These are phyloP conservation scores for Hanseniaspora guilliermondii DNA, from an alignment of 805 yeast species.

Conservation along the genomic window DNA sequence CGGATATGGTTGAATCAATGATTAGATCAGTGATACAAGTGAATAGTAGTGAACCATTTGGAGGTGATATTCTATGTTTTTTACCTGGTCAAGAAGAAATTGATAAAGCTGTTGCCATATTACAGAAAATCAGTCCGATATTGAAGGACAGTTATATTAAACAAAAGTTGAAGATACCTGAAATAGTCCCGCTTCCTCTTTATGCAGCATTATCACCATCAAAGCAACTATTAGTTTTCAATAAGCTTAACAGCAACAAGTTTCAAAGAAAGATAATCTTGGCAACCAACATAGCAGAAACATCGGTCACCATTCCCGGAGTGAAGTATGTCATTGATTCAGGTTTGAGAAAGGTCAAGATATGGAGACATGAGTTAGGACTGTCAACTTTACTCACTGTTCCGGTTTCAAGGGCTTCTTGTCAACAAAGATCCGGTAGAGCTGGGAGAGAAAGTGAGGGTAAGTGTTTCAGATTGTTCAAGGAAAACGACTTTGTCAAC, in stretches of 20 bases:
- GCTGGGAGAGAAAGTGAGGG: slow-evolving; percentile 98
- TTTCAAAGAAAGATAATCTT: slow-evolving; percentile 72
- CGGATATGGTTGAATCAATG: slow-evolving; percentile 73
- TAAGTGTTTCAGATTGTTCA: slow-evolving; percentile 72
- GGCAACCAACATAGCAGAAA: slow-evolving; percentile 95
- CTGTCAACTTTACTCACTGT: slow-evolving; percentile 84
- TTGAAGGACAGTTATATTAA: slow-evolving; percentile 41
- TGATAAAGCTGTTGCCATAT: slow-evolving; percentile 60
- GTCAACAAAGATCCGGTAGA: slow-evolving; percentile 91
- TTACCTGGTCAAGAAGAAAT: slow-evolving; percentile 96
- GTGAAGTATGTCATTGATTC: slow-evolving; percentile 86
- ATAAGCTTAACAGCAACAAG: slow-evolving; percentile 33
- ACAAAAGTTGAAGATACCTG: slow-evolving; percentile 39
- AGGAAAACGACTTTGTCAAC: slow-evolving; percentile 53
- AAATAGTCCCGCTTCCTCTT: slow-evolving; percentile 64
- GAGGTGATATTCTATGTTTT: slow-evolving; percentile 86
- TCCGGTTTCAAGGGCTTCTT: slow-evolving; percentile 87
- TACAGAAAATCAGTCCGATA: slow-evolving; percentile 49
- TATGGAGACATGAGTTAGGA: slow-evolving; percentile 88
- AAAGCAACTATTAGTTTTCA: slow-evolving; percentile 72
- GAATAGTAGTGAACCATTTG: slow-evolving; percentile 56
- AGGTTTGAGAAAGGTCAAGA: slow-evolving; percentile 84
- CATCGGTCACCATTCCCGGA: slow-evolving; percentile 92
- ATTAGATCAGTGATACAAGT: slow-evolving; percentile 65
- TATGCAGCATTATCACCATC: slow-evolving; percentile 88